Evolutionary conservation across 257 asterid species (phyloP).

Genomic region (Forsythia suspensa): DNA sequence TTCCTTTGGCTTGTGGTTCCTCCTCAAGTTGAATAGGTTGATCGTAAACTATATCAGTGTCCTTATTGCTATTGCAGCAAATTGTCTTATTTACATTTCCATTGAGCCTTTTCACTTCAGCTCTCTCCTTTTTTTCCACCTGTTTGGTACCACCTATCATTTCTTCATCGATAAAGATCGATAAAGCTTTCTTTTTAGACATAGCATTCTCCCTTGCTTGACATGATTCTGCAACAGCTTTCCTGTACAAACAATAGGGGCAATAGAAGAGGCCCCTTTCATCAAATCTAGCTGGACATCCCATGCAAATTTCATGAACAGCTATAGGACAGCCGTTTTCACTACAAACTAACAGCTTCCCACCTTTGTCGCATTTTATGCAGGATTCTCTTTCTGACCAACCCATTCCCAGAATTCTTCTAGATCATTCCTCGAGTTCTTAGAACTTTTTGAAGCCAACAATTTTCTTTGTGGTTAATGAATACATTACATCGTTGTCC

Average conservation of each 20-base stretch:
- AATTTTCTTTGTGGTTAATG: background rate
- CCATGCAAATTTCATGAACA: conserved; percentile 65
- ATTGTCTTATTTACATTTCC: conserved; percentile 10
- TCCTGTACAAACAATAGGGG: conserved; percentile 69
- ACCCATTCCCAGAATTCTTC: conserved; percentile 40
- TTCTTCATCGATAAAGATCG: conserved; percentile 45
- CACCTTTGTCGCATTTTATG: conserved; percentile 69
- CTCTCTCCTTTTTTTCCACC: conserved; percentile 25
- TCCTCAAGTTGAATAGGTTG: conserved; percentile 21
- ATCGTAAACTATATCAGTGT: conserved; percentile 11
- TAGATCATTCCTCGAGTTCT: conserved; percentile 11
- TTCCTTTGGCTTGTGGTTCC: conserved; percentile 11
- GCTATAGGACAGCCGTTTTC: conserved; percentile 65
- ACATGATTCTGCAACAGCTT: conserved; percentile 42
- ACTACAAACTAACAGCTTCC: conserved; percentile 59
- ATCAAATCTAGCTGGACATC: conserved; percentile 52
- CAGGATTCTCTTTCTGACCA: conserved; percentile 45
- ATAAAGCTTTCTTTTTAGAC: conserved; percentile 57
- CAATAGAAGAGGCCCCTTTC: conserved; percentile 62
- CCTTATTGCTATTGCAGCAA: conserved; percentile 11
- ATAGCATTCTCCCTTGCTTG: conserved; percentile 57
- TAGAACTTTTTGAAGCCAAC: conserved; percentile 2
- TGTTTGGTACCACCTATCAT: conserved; percentile 25
- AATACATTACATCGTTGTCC: background rate
- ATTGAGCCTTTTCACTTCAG: conserved; percentile 19